A percentile compares a stretch with the other conserved stretches of the same genome.
Evolutionary conservation across 306 rosid genomes (phyloP).

Genomic region (Malus sylvestris): DNA sequence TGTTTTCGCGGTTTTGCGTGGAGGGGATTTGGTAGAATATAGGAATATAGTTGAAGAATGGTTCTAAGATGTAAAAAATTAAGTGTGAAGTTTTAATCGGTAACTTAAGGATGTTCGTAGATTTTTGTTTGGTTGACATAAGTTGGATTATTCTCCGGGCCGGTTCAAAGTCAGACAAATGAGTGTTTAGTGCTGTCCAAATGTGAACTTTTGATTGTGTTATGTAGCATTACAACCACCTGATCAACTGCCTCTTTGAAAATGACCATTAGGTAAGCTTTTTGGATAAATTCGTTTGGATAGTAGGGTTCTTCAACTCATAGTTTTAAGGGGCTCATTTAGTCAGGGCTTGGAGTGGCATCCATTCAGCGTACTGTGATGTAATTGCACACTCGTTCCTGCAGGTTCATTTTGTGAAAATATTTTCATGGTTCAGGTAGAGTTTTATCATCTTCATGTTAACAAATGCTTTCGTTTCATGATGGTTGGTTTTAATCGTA

Average conservation of each 20-base stretch:
- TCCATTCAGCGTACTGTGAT: background rate
- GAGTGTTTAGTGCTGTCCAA: background rate
- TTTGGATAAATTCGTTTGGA: background rate
- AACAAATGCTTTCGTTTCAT: constrained; percentile 9
- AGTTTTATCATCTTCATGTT: constrained; percentile 14
- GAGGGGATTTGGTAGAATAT: background rate
- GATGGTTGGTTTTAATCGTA: constrained; percentile 15
- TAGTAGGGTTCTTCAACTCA: background rate
- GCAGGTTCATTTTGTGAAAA: background rate
- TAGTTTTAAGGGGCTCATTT: background rate
- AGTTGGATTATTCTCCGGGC: background rate
- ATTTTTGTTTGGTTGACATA: background rate
- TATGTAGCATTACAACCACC: background rate
- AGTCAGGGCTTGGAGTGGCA: background rate
- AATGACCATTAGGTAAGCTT: background rate
- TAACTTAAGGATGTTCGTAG: background rate
- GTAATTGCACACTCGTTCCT: background rate
- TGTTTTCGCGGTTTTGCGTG: background rate
- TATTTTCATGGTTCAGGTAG: background rate
- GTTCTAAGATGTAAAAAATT: background rate
- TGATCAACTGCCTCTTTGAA: background rate
- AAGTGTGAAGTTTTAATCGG: background rate
- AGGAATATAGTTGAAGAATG: background rate
- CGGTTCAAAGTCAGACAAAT: background rate
- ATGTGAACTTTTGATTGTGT: background rate